A percentile compares a stretch with the other conserved stretches of the same genome.
Conservation (phyloP, 257 asterid genomes). For the Solanum gracilifrons region DNA sequence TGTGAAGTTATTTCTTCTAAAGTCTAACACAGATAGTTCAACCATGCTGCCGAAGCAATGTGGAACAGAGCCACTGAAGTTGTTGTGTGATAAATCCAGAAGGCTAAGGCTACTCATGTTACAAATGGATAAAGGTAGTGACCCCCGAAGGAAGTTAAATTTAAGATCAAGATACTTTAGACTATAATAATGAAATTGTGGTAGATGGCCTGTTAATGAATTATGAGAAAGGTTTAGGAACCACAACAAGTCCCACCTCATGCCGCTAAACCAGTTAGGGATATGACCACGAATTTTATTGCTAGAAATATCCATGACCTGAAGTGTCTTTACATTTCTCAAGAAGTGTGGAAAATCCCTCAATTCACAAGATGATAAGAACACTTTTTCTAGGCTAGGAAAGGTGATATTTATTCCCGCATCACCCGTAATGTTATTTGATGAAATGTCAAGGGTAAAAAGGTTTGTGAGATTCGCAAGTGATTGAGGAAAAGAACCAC, state of each 20-base stretch:
- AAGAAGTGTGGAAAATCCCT: background rate
- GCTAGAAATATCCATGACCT: background rate
- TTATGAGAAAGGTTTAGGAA: background rate
- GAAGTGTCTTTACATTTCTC: background rate
- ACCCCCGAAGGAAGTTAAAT: background rate
- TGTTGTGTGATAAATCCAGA: background rate
- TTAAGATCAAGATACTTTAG: background rate
- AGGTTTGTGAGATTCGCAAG: background rate
- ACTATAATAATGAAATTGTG: background rate
- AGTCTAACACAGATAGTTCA: background rate
- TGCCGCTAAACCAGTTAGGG: background rate
- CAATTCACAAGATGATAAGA: background rate
- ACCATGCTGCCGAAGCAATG: background rate
- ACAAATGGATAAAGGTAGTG: background rate
- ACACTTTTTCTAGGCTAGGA: rapidly evolving
- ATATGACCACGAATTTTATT: background rate
- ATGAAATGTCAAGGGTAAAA: background rate
- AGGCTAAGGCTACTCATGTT: background rate
- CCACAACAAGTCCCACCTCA: background rate
- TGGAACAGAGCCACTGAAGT: background rate
- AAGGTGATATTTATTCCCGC: background rate
- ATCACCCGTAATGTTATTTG: background rate
- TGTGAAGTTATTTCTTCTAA: background rate
- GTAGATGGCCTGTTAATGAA: background rate
- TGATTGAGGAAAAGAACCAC: background rate